Base-by-base conservation (phyloP, 352 stramenopile genomes). In the Globisporangium irregulare region DNA sequence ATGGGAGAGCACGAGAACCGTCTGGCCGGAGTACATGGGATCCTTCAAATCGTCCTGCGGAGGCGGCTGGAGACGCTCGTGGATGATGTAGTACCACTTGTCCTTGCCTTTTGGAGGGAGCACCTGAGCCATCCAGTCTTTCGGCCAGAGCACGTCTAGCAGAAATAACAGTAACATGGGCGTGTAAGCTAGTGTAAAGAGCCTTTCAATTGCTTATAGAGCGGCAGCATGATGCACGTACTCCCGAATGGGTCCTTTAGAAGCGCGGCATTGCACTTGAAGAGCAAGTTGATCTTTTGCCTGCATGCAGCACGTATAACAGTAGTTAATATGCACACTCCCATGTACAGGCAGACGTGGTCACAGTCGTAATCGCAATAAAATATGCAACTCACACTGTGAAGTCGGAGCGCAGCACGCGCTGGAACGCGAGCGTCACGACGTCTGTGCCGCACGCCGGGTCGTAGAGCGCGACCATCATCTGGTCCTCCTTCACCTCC, bases 41-140 rank as follows among this genome's bases (percentile, higher is more conserved):
- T 92, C 82, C 43, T 76, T 64, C 10, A 87, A 72, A 67, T 91
- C 84, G 62, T 92, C 84, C 36, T 83, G 77, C 1, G 75, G 84
- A 32, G 70, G 68, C 3, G 82, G 84, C 63, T 91, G 79, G 24
- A 90, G 57, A 1, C 81, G 80, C 56, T 90, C 77, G 56, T 90
- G 80, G 50, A 92, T 87, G 60, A 90, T 71, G 62, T 91, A 92
- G 75, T 80, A 92, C 82, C 84, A 92, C 57, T 84, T 82, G 59
- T 89, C 82, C 10, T 71, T 68, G 5, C 64, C 67, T 9, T 60
- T 75, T 5, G 82, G 77, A 8, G 84, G 82, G 29, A 90, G 70
- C 57, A 91, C 79, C 56, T 87, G 73, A 0, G 65, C 74, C 66
- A 85, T 81, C 84, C 84, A 92, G 72, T 92, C 79, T 57, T 89